Evolutionary conservation across 805 yeast species (phyloP), one percentile per base, ranked within the genome.

Genomic region (Wickerhamomyces silvicola): DNA sequence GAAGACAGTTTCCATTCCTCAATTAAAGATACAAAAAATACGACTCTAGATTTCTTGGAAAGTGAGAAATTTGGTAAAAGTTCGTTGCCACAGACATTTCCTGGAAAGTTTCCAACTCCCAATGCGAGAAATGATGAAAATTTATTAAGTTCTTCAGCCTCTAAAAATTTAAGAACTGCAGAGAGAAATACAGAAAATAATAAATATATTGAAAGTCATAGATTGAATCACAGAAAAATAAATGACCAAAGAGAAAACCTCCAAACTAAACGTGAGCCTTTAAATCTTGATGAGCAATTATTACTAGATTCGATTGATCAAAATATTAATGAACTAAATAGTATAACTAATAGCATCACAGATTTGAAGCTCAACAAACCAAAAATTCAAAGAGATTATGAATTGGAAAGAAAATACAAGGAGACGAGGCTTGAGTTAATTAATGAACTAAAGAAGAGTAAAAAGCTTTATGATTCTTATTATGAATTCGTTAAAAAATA

Each of bases 391-490:
- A 31, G 10, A 25, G 14, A 23, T 31, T 33, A 14, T 27, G 12
- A 21, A 27, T 20, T 34, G 4, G 28, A 46, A 21, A 29, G 32
- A 5, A 50, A 56, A 27, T 58, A 59, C 31, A 30, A 39, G 7
- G 37, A 46, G 6, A 35, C 58, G 6, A 45, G 53, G 21, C 34
- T 43, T 17, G 66, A 60, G 30, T 48, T 60, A 23, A 48, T 55
- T 6, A 31, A 40, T 9, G 65, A 60, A 36, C 41, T 60, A 35
- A 50, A 48, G 33, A 57, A 57, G 27, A 48, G 57, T 5, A 56
- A 59, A 32, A 45, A 45, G 33, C 31, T 60, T 5, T 60, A 52
- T 33, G 66, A 62, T 33, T 55, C 61, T 10, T 60, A 53, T 29
- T 56, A 50, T 31, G 42, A 46, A 18, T 51, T 58, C 19, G 53